A percentile compares a stretch with the other conserved stretches of the same genome.
Evolutionary conservation across 208 protist genomes (phyloP).

Genomic region (Lotmaria passim): DNA sequence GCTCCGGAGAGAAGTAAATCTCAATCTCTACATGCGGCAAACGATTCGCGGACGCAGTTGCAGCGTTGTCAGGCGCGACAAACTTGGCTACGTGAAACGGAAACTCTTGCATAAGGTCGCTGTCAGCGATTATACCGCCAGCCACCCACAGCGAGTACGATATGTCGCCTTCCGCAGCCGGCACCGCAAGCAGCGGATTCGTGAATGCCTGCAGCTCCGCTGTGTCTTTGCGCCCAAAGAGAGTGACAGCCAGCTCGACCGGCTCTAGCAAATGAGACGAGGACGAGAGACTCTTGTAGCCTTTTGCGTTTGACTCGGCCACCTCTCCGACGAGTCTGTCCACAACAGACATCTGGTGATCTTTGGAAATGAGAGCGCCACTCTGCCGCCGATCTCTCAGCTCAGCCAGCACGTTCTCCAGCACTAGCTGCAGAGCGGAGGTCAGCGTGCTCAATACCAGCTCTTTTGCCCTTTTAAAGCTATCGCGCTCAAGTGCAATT

Average conservation of each 20-base stretch:
- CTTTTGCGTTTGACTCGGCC: slow-evolving; percentile 61
- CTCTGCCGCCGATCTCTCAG: slow-evolving; percentile 57
- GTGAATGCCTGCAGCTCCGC: slow-evolving; percentile 67
- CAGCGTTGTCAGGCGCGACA: slow-evolving; percentile 23
- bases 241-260: slow-evolving; percentile 57
- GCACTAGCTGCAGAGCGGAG: slow-evolving; percentile 52
- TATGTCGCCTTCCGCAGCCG: slow-evolving; percentile 66
- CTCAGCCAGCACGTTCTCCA: slow-evolving; percentile 54
- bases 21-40: slow-evolving; percentile 71
- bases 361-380: slow-evolving; percentile 54
- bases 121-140: slow-evolving; percentile 69
- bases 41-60: slow-evolving; percentile 15
- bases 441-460: slow-evolving; percentile 60
- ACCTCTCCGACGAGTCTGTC: slow-evolving; percentile 66
- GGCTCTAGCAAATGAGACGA: slow-evolving; percentile 82
- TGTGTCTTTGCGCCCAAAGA: slow-evolving; percentile 68
- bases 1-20: slow-evolving; percentile 86
- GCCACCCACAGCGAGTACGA: slow-evolving; percentile 87
- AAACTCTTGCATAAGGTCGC: slow-evolving; percentile 64
- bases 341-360: slow-evolving; percentile 57
- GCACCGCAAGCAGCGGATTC: slow-evolving; percentile 56
- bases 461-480: slow-evolving; percentile 44
- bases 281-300: slow-evolving; percentile 82
- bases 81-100: slow-evolving; percentile 87
- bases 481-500: slow-evolving; percentile 41